These are phyloP conservation scores for Pythium monospermum DNA, from an alignment of 352 stramenopile genomes.

Conservation along the genomic window DNA sequence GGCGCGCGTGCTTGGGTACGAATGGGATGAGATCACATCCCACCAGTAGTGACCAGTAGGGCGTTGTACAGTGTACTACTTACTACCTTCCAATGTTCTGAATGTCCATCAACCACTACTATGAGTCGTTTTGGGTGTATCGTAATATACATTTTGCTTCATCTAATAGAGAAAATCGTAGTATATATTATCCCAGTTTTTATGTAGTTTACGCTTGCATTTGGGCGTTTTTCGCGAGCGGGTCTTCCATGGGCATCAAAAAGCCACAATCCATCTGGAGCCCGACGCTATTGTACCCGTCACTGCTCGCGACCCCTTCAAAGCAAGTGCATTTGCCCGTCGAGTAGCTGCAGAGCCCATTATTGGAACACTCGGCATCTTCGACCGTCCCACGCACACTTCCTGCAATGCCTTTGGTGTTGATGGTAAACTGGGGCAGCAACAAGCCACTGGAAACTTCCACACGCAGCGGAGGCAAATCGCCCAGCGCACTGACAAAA, in stretches of 20 bases:
- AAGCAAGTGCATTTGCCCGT: constrained; percentile 59
- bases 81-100: not conserved
- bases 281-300: constrained; percentile 40
- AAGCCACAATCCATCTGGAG: constrained; percentile 63
- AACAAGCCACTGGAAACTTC: constrained; percentile 25
- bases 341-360: constrained; percentile 57
- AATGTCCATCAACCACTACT: not conserved
- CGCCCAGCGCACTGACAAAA: constrained; percentile 52
- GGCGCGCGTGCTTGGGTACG: constrained; percentile 73
- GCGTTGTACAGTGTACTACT: not conserved
- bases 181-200: not conserved
- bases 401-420: constrained; percentile 42
- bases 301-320: constrained; percentile 62
- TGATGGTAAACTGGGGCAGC: constrained; percentile 45
- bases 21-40: constrained; percentile 77
- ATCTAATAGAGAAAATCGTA: no score
- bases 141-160: no score
- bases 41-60: constrained; percentile 18
- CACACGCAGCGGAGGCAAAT: constrained; percentile 46
- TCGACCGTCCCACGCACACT: constrained; percentile 62
- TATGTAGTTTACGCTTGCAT: constrained; percentile 15
- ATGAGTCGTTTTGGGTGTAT: no score
- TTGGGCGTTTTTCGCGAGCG: constrained; percentile 29
- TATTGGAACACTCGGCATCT: constrained; percentile 70
- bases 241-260: constrained; percentile 34